These are phyloP conservation scores for Hymenoscyphus occultus DNA, from an alignment of 2,329 filamentous ascomycete species.

Conservation along the genomic window DNA sequence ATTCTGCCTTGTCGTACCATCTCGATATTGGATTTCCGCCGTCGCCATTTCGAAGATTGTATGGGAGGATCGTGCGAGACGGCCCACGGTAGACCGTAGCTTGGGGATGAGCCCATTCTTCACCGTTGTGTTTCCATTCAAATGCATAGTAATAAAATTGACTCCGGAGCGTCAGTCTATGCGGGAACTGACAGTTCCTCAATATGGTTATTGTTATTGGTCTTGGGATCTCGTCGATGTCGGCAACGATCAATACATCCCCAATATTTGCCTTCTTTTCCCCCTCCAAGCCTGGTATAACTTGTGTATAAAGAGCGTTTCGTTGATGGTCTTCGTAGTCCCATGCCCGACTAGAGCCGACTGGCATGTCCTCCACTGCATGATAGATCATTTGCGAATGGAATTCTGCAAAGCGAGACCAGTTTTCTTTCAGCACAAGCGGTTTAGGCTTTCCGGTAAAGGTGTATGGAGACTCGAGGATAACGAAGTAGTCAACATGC, in stretches of 20 bases:
- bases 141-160: constrained; percentile 41
- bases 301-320: constrained; percentile 56
- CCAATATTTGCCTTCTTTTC: constrained; percentile 34
- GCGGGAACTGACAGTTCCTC: constrained; percentile 39
- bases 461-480: constrained; percentile 57
- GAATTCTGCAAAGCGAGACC: constrained; percentile 50
- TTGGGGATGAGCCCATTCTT: constrained; percentile 45
- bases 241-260: constrained; percentile 45
- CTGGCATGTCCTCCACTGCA: constrained; percentile 45
- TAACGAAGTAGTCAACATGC: constrained; percentile 62
- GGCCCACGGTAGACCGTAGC: constrained; percentile 42
- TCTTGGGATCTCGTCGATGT: constrained; percentile 46
- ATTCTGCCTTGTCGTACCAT: constrained; percentile 35
- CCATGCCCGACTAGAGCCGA: constrained; percentile 43
- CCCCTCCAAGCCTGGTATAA: constrained; percentile 40
- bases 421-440: constrained; percentile 51
- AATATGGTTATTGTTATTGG: constrained; percentile 38
- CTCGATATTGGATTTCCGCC: constrained; percentile 22
- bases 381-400: constrained; percentile 61
- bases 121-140: constrained; percentile 38
- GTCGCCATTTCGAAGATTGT: constrained; percentile 39
- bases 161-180: constrained; percentile 37
- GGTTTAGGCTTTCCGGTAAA: constrained; percentile 58
- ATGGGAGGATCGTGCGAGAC: constrained; percentile 40
- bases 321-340: constrained; percentile 52